A percentile compares a stretch with the other conserved stretches of the same genome.
These are phyloP conservation scores for Phragmites australis DNA, from an alignment of 176 grass and related monocot genomes.

Conservation along the genomic window DNA sequence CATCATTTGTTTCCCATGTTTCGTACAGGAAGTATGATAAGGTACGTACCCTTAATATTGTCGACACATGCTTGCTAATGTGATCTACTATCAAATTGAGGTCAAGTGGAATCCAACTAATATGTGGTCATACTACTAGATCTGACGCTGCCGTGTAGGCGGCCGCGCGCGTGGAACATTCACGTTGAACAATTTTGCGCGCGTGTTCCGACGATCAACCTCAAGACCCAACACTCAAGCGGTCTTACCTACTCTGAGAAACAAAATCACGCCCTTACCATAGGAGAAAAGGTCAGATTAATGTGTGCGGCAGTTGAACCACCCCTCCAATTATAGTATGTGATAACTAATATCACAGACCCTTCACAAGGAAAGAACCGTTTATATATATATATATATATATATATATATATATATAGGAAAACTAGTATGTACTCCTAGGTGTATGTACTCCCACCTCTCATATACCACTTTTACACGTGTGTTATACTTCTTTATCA, in stretches of 20 bases:
- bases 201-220: slow-evolving; percentile 8
- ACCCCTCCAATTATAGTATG: too few relatives aligned
- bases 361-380: too few relatives aligned
- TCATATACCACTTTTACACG: too few relatives aligned
- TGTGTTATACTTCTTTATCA: too few relatives aligned
- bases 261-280: too few relatives aligned
- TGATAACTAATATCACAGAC: too few relatives aligned
- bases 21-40: background rate
- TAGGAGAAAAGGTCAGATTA: background rate
- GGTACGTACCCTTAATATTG: background rate
- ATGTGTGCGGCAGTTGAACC: background rate
- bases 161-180: background rate
- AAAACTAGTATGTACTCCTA: too few relatives aligned
- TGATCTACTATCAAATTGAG: background rate
- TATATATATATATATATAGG: too few relatives aligned
- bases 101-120: background rate
- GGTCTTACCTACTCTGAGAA: background rate
- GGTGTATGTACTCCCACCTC: too few relatives aligned
- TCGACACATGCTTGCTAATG: background rate
- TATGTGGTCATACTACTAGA: background rate
- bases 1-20: background rate
- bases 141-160: background rate
- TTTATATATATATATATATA: too few relatives aligned
- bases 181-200: background rate
- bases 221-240: background rate